Conservation (phyloP, 2,329 filamentous ascomycete genomes). For the Lecanoromycetidae sp. region DNA sequence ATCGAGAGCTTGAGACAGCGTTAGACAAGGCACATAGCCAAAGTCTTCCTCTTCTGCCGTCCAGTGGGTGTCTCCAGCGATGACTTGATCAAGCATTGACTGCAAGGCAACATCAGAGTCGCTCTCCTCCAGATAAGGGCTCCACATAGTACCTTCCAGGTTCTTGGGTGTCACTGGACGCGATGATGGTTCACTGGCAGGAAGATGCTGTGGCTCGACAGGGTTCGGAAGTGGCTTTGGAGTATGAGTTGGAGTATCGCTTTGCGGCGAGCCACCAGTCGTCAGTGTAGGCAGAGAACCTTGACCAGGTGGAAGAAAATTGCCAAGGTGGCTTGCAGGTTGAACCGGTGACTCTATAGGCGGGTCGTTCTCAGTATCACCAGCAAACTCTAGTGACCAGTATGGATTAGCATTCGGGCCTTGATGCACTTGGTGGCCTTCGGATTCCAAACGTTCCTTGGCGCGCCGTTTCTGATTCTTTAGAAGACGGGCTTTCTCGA, state of each 20-base stretch:
- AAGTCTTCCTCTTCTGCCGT: conserved; percentile 63
- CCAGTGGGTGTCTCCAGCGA: conserved; percentile 13
- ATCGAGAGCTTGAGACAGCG: conserved; percentile 65
- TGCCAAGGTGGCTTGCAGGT: not conserved
- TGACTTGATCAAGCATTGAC: conserved; percentile 11
- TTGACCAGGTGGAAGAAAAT: not conserved
- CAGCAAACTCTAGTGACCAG: conserved; percentile 79
- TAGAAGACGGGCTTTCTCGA: conserved; percentile 21
- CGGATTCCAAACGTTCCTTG: conserved; percentile 58
- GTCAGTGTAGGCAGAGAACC: not conserved
- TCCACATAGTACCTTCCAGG: conserved; percentile 68
- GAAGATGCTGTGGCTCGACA: not conserved
- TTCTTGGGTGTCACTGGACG: conserved; percentile 31
- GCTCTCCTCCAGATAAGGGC: conserved; percentile 46
- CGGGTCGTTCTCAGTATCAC: conserved; percentile 42
- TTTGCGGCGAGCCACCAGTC: conserved; percentile 5
- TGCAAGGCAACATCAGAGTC: conserved; percentile 11
- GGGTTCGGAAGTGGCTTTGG: conserved; percentile 1
- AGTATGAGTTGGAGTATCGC: conserved; percentile 12
- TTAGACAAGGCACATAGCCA: conserved; percentile 87
- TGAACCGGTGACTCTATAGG: not conserved
- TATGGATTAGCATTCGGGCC: conserved; percentile 1
- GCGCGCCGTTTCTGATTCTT: conserved; percentile 26
- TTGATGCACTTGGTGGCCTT: conserved; percentile 34
- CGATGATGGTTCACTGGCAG: conserved; percentile 1